Percentiles rank a stretch among this genome's conserved stretches.
phyloP scores from a whole-genome alignment of 345 rosid genomes.

The Populus nigra region DNA sequence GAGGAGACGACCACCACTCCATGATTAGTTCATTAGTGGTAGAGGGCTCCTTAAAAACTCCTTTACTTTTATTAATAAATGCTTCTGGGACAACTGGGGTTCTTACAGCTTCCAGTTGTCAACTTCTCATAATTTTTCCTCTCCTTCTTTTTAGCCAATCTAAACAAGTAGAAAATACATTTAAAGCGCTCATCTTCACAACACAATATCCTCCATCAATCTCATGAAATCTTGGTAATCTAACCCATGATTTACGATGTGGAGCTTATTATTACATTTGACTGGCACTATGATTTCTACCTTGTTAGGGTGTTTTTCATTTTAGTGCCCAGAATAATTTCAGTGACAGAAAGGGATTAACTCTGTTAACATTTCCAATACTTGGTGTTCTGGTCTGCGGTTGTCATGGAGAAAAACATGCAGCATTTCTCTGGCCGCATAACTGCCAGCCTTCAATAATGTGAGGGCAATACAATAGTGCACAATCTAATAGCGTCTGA shows the following conservation, averaged over 20 bases:
- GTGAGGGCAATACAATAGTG: background rate
- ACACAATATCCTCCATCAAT: background rate
- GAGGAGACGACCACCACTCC: conserved; percentile 18
- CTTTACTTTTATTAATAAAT: conserved; percentile 34
- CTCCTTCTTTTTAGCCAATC: background rate
- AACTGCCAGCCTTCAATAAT: background rate
- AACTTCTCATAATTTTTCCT: background rate
- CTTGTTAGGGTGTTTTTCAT: conserved; percentile 9
- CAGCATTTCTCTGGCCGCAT: background rate
- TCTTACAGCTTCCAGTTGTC: background rate
- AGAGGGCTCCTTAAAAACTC: conserved; percentile 22
- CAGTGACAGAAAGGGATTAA: background rate
- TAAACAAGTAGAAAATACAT: background rate
- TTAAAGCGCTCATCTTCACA: background rate
- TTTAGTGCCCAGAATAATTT: background rate
- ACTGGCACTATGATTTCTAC: background rate
- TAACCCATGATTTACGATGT: conserved; percentile 14
- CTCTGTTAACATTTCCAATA: background rate
- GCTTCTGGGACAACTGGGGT: background rate
- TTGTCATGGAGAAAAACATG: background rate
- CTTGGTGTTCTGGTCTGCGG: conserved; percentile 10
- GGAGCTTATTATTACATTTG: background rate
- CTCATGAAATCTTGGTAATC: background rate
- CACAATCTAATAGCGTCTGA: background rate
- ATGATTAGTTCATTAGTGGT: conserved; percentile 49